Conservation (phyloP, 2,329 filamentous ascomycete genomes). For the Trichoderma hamatum region DNA sequence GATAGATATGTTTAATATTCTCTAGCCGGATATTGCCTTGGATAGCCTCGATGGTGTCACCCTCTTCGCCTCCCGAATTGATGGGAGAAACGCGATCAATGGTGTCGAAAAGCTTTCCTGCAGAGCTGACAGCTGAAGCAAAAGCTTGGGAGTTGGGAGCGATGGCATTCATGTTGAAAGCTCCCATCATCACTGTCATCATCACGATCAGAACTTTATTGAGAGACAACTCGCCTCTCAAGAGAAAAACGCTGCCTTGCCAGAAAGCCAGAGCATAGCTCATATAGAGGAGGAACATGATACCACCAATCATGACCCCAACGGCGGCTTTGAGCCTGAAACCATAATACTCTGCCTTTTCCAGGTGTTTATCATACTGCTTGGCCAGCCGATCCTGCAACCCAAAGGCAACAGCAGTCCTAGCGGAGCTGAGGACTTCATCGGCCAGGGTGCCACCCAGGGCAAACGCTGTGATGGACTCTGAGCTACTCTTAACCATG, state of each 20-base stretch:
- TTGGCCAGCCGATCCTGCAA: slow-evolving; percentile 89
- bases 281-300: slow-evolving; percentile 83
- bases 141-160: slow-evolving; percentile 87
- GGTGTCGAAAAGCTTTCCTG: slow-evolving; percentile 88
- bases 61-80: slow-evolving; percentile 70
- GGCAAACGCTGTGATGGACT: slow-evolving; percentile 77
- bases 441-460: slow-evolving; percentile 86
- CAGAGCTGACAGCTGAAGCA: slow-evolving; percentile 78
- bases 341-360: slow-evolving; percentile 73
- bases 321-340: slow-evolving; percentile 73
- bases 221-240: slow-evolving; percentile 66
- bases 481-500: slow-evolving; percentile 80
- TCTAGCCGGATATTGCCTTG: slow-evolving; percentile 79
- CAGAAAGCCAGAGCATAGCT: slow-evolving; percentile 90
- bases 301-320: slow-evolving; percentile 76
- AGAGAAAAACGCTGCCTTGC: slow-evolving; percentile 78
- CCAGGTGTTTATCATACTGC: slow-evolving; percentile 79
- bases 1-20: slow-evolving; percentile 90
- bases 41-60: slow-evolving; percentile 72
- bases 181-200: slow-evolving; percentile 89
- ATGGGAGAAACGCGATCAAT: slow-evolving; percentile 88
- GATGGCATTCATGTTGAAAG: slow-evolving; percentile 87
- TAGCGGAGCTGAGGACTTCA: slow-evolving; percentile 90
- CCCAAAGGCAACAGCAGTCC: slow-evolving; percentile 89
- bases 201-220: slow-evolving; percentile 80